phyloP scores from a whole-genome alignment of 306 rosid genomes.

The Ziziphus jujuba region DNA sequence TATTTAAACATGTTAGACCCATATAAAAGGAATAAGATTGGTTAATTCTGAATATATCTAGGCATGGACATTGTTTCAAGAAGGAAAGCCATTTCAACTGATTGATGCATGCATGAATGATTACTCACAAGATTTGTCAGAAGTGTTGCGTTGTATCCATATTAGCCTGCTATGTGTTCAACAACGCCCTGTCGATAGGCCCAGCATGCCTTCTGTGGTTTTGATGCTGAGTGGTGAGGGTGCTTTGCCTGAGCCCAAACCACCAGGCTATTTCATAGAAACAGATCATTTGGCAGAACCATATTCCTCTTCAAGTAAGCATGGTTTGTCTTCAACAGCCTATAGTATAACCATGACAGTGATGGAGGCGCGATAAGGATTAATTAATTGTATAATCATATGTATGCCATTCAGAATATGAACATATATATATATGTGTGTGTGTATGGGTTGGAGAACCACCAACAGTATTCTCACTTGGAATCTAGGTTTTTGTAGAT shows the following conservation, averaged over 20 bases:
- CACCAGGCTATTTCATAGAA: slow-evolving; percentile 23
- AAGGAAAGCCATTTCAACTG: slow-evolving; percentile 21
- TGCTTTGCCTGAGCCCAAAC: slow-evolving; percentile 22
- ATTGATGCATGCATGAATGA: slow-evolving; percentile 12
- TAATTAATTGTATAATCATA: no score
- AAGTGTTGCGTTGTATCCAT: slow-evolving; percentile 21
- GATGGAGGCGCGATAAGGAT: not conserved
- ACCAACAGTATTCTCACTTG: no score
- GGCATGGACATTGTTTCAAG: slow-evolving; percentile 31
- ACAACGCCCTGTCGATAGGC: slow-evolving; percentile 20
- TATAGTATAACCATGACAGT: not conserved
- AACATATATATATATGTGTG: no score
- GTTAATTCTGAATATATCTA: not conserved
- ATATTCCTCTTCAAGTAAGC: not conserved
- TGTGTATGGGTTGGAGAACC: no score
- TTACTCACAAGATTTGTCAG: not conserved
- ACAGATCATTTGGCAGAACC: not conserved
- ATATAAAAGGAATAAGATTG: not conserved
- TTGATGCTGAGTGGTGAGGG: slow-evolving; percentile 28
- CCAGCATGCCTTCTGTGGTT: slow-evolving; percentile 29
- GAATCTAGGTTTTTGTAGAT: no score
- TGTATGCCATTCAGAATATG: no score
- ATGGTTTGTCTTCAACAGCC: no score
- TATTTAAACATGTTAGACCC: no score
- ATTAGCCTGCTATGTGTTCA: slow-evolving; percentile 25